Conservation (phyloP, 176 grass and related monocot species). For the sorghum (Sorghum bicolor) region Sorghum_bicolor_NCBIv3 NC_012872.2:16868501-16869000, state of each 20-base stretch:
- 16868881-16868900: not conserved
- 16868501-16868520: not conserved
- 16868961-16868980: constrained; percentile 33
- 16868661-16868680: constrained; percentile 18
- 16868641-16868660: constrained; percentile 37
- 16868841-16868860: not conserved
- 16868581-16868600: constrained; percentile 31
- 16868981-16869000: constrained; percentile 31
- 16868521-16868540: constrained; percentile 3
- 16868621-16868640: not conserved
- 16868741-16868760: constrained; percentile 43
- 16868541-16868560: constrained; percentile 27
- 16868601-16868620: not conserved
- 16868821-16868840: constrained; percentile 5
- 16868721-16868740: constrained; percentile 21
- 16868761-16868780: not conserved
- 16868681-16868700: constrained; percentile 10
- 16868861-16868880: constrained; percentile 14
- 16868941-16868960: not conserved
- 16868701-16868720: constrained; percentile 1
- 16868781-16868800: not conserved
- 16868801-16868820: constrained; percentile 7
- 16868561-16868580: constrained; percentile 41
- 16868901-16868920: constrained; percentile 17
- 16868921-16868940: constrained; percentile 21